These are phyloP conservation scores for Penicillium atrosanguineum DNA, from an alignment of 495 filamentous ascomycete species.

Conservation along the genomic window DNA sequence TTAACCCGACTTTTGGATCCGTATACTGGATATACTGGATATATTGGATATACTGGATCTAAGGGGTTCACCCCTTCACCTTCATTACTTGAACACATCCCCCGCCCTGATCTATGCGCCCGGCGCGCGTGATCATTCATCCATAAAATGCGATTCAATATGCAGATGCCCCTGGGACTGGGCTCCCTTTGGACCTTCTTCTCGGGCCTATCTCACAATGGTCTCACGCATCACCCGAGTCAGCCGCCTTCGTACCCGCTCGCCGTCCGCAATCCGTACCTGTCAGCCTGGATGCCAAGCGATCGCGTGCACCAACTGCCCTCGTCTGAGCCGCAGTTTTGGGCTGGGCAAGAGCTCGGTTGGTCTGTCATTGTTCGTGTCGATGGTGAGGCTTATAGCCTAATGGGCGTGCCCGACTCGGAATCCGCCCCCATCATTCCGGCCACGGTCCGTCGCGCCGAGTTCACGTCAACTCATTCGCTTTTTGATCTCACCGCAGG, in stretches of 20 bases:
- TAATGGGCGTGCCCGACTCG: constrained; percentile 41
- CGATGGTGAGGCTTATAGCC: constrained; percentile 44
- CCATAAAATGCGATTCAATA: constrained; percentile 25
- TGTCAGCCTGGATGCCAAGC: constrained; percentile 48
- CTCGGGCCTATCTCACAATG: constrained; percentile 12
- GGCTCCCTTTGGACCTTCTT: constrained; percentile 23
- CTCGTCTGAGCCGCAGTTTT: constrained; percentile 47
- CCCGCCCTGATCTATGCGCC: constrained; percentile 1
- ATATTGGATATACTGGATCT: background rate
- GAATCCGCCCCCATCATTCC: constrained; percentile 24
- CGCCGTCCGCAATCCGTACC: constrained; percentile 47
- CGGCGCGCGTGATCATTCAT: constrained; percentile 1
- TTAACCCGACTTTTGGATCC: background rate
- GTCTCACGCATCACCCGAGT: constrained; percentile 24
- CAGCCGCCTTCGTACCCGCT: constrained; percentile 48
- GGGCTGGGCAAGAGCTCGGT: constrained; percentile 45
- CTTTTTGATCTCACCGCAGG: constrained; percentile 45
- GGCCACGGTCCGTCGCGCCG: constrained; percentile 37
- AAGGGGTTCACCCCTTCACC: background rate
- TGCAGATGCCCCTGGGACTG: constrained; percentile 21
- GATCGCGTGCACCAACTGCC: constrained; percentile 37
- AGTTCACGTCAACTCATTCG: constrained; percentile 48
- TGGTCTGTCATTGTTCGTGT: constrained; percentile 50
- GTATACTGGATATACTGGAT: background rate
- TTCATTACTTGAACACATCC: background rate